Conservation (phyloP, 176 grass and related monocot species). For the Cenchrus fungigraminus region DNA sequence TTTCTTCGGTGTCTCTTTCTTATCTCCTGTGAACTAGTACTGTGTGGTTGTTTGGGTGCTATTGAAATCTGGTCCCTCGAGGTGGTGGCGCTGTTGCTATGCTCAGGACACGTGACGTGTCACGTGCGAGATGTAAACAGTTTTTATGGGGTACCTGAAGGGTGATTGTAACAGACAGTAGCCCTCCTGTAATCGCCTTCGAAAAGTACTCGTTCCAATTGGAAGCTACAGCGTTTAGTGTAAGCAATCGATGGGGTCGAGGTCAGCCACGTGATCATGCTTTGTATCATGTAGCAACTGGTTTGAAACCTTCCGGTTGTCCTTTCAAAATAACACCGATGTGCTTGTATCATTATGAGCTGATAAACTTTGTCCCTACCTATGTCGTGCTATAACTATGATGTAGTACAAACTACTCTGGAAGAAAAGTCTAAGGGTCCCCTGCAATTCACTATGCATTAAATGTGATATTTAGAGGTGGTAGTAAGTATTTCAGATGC, state of each 20-base stretch:
- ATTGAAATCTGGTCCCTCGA: not conserved
- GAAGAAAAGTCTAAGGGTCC: not conserved
- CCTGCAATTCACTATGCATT: not conserved
- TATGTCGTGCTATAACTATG: not conserved
- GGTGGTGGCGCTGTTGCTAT: not conserved
- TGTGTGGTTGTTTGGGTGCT: constrained; percentile 27
- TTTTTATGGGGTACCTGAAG: not conserved
- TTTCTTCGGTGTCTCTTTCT: not conserved
- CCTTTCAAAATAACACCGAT: not conserved
- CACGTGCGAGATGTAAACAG: not conserved
- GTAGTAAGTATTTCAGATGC: not conserved
- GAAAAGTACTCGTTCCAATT: not conserved
- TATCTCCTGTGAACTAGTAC: not conserved
- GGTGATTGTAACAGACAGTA: not conserved
- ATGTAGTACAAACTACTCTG: not conserved
- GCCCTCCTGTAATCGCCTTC: not conserved
- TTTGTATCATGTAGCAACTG: not conserved
- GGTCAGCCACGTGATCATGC: constrained; percentile 24
- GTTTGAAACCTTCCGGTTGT: not conserved
- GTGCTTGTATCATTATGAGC: not conserved
- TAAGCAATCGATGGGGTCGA: not conserved
- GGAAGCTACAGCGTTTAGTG: not conserved
- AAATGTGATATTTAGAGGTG: not conserved
- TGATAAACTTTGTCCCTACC: not conserved
- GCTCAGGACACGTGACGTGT: not conserved